These are phyloP conservation scores for Kazachstania sp. DNA, from an alignment of 1,139 yeast genomes.

Conservation along the genomic window DNA sequence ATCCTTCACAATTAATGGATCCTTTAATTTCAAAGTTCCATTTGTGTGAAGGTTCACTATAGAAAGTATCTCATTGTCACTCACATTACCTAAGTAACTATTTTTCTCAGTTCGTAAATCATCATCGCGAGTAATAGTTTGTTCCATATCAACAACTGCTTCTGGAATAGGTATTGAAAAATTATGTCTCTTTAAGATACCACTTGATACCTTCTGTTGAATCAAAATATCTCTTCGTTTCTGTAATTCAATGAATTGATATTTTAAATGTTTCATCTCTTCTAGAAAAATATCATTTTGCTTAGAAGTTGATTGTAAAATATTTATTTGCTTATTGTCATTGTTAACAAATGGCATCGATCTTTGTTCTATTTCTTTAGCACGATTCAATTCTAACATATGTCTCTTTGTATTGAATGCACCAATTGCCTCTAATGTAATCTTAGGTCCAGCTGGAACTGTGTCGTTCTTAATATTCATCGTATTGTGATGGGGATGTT, in stretches of 20 bases:
- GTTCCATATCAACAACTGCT: neutral
- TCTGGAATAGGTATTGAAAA: neutral
- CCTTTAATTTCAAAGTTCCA: neutral
- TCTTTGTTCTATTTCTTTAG: neutral
- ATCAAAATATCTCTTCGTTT: slow-evolving; percentile 4
- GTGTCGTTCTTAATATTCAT: slow-evolving; percentile 6
- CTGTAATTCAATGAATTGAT: slow-evolving; percentile 20
- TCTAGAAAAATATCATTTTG: slow-evolving; percentile 26
- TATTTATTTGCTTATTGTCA: slow-evolving; percentile 9
- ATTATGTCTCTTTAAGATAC: neutral
- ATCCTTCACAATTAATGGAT: neutral
- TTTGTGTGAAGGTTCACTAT: neutral
- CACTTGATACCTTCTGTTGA: neutral
- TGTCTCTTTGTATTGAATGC: slow-evolving; percentile 21
- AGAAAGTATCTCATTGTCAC: neutral
- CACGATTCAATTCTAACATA: slow-evolving; percentile 10
- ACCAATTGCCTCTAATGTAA: slow-evolving; percentile 21
- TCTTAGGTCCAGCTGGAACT: neutral
- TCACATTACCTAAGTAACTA: neutral
- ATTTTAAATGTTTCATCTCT: slow-evolving; percentile 24
- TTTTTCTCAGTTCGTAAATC: neutral
- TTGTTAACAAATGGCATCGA: neutral
- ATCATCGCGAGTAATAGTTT: neutral
- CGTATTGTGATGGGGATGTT: neutral
- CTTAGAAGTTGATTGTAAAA: slow-evolving; percentile 22